Evolutionary conservation across 2,329 filamentous ascomycete genomes (phyloP).

Genomic region (Aspergillus fumigatus): DNA sequence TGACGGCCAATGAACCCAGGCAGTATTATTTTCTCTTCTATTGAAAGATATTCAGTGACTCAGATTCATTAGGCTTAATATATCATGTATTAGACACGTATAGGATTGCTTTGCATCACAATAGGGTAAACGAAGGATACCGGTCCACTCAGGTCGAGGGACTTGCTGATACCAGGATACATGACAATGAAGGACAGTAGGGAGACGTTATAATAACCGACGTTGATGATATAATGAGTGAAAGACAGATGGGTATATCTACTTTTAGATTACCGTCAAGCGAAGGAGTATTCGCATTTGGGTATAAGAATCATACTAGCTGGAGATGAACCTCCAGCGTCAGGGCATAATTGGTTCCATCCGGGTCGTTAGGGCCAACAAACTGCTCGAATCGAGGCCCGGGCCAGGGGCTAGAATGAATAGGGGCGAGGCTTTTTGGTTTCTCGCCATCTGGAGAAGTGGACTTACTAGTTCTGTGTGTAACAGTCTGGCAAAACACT

Average conservation of each 20-base stretch:
- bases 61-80: not conserved
- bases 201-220: not conserved
- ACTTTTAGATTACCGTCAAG: not conserved
- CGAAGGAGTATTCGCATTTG: not conserved
- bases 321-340: not conserved
- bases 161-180: not conserved
- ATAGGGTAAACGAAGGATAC: not conserved
- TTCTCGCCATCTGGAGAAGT: not conserved
- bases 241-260: not conserved
- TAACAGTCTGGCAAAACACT: not conserved
- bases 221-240: not conserved
- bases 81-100: not conserved
- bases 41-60: not conserved
- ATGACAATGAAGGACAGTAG: not conserved
- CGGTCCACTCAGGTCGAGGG: not conserved
- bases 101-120: not conserved
- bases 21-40: conserved; percentile 6
- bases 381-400: not conserved
- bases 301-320: not conserved
- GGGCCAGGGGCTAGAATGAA: too few relatives aligned
- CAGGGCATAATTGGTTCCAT: not conserved
- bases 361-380: not conserved
- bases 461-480: not conserved
- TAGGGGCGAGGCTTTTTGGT: not conserved
- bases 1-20: conserved; percentile 12